These are phyloP conservation scores for Firmiana major DNA, from an alignment of 345 rosid species.

Conservation along the genomic window DNA sequence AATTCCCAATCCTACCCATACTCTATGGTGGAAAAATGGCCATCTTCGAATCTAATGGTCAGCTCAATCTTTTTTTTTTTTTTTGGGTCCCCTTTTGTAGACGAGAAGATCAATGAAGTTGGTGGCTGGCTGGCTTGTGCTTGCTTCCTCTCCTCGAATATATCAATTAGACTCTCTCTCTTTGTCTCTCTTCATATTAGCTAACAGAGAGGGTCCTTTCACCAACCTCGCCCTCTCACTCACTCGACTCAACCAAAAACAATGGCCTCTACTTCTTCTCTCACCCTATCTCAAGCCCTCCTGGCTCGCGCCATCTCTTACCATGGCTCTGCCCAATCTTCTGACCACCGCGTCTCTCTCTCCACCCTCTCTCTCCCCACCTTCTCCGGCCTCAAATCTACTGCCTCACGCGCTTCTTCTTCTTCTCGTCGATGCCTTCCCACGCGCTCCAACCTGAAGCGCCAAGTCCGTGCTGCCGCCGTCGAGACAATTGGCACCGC, in stretches of 20 bases:
- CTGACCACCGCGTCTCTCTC: slow-evolving; percentile 42
- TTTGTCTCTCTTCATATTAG: background rate
- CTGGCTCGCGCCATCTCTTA: slow-evolving; percentile 46
- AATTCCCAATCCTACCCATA: slow-evolving; percentile 32
- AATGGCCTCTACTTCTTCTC: slow-evolving; percentile 64
- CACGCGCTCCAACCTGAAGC: background rate
- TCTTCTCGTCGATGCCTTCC: slow-evolving; percentile 26
- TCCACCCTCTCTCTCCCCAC: slow-evolving; percentile 41
- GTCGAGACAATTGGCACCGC: slow-evolving; percentile 50
- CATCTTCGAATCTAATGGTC: slow-evolving; percentile 10
- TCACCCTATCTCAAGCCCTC: slow-evolving; percentile 51
- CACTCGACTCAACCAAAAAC: background rate
- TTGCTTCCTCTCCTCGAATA: slow-evolving; percentile 3
- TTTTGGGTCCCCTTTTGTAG: slow-evolving; percentile 3
- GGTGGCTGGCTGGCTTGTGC: slow-evolving; percentile 4
- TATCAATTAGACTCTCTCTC: background rate
- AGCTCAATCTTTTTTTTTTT: background rate
- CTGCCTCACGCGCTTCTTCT: slow-evolving; percentile 24
- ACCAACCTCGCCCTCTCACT: background rate
- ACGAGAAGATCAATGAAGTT: slow-evolving; percentile 20
- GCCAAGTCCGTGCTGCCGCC: slow-evolving; percentile 40
- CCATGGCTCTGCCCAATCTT: slow-evolving; percentile 34
- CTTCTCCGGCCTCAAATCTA: slow-evolving; percentile 50
- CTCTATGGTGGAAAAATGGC: slow-evolving; percentile 12
- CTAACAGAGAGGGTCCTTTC: background rate